These are phyloP conservation scores for Penicillium robsamsonii DNA, from an alignment of 495 filamentous ascomycete genomes.

Conservation along the genomic window DNA sequence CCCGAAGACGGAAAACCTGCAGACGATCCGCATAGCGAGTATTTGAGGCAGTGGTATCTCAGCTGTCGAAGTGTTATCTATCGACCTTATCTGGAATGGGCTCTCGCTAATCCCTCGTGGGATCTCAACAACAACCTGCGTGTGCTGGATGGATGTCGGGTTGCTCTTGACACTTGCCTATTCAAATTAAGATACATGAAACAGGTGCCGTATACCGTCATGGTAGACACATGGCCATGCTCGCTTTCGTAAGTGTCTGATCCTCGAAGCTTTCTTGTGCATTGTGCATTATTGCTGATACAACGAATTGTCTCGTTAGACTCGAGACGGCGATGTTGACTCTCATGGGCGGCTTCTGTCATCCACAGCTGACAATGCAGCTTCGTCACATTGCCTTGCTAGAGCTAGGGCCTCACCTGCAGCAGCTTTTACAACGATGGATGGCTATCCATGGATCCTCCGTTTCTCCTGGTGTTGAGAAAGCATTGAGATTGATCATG, in stretches of 20 bases:
- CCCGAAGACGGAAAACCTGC: slow-evolving; percentile 7
- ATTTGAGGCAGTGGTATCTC: slow-evolving; percentile 14
- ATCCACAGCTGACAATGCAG: slow-evolving; percentile 9
- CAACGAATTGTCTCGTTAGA: neutral
- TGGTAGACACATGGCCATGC: slow-evolving; percentile 15
- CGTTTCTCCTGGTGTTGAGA: slow-evolving; percentile 12
- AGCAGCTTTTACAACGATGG: slow-evolving; percentile 7
- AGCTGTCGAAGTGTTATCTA: slow-evolving; percentile 15
- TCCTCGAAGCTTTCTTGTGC: no score
- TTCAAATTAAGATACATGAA: slow-evolving; percentile 9
- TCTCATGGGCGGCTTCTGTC: slow-evolving; percentile 14
- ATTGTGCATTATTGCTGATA: no score
- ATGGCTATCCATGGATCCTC: slow-evolving; percentile 12
- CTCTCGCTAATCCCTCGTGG: slow-evolving; percentile 9
- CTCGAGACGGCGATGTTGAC: slow-evolving; percentile 13
- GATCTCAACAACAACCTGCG: slow-evolving; percentile 9
- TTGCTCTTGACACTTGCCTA: slow-evolving; percentile 9
- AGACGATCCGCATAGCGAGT: slow-evolving; percentile 11
- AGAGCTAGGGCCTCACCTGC: slow-evolving; percentile 8
- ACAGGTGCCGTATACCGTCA: slow-evolving; percentile 12
- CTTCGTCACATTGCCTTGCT: slow-evolving; percentile 4
- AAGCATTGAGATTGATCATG: slow-evolving; percentile 8
- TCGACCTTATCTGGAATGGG: slow-evolving; percentile 12
- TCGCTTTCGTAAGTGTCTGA: slow-evolving; percentile 11
- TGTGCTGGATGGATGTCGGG: slow-evolving; percentile 8